Conservation (phyloP, 2,329 filamentous ascomycete species). For the Venturia nashicola region DNA sequence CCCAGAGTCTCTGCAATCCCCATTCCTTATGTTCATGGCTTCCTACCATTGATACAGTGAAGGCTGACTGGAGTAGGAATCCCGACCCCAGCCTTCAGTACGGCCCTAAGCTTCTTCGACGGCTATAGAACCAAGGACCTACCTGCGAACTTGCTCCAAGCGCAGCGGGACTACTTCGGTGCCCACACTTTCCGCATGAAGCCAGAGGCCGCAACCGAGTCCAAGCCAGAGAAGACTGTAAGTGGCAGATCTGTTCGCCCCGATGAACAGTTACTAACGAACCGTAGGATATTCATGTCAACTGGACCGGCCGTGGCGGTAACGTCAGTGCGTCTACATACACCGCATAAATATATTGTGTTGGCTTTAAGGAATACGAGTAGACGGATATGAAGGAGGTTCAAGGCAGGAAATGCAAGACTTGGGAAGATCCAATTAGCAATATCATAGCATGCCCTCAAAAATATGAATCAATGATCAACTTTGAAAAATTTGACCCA, state of each 20-base stretch:
- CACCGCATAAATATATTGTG: constrained; percentile 55
- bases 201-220: constrained; percentile 35
- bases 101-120: constrained; percentile 96
- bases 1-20: too few relatives aligned
- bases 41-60: background rate
- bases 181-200: constrained; percentile 43
- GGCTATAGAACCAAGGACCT: constrained; percentile 96
- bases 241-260: background rate
- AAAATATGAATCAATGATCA: background rate
- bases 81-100: constrained; percentile 91
- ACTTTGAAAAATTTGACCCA: background rate
- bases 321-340: constrained; percentile 97
- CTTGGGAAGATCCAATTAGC: background rate
- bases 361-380: background rate
- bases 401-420: background rate
- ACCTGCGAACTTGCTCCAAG: constrained; percentile 95
- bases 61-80: constrained; percentile 33
- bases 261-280: background rate
- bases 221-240: constrained; percentile 62
- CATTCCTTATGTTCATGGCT: background rate
- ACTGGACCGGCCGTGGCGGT: constrained; percentile 98
- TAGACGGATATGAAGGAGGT: background rate
- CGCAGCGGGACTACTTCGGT: constrained; percentile 98
- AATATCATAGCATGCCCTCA: background rate
- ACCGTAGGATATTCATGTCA: constrained; percentile 80